Base-by-base conservation (phyloP, 352 stramenopile species). In the Phytophthora chlamydospora region DNA sequence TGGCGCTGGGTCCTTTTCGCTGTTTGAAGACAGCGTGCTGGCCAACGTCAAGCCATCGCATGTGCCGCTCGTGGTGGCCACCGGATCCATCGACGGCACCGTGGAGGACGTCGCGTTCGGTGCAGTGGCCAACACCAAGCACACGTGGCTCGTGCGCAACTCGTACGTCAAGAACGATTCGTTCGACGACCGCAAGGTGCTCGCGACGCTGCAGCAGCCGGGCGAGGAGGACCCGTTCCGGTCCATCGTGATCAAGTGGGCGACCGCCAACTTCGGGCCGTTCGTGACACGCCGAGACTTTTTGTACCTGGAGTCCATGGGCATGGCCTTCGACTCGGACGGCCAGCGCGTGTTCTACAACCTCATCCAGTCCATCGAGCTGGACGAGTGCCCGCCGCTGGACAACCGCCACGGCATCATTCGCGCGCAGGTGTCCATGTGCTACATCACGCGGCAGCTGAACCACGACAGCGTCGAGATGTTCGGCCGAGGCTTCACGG, bases 401-500 rank as follows among this genome's bases (percentile, higher is more conserved):
- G 43, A 67, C 10, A 54, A 31, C 7, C 16, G 44, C 32, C 46
- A 59, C 41, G 58, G 64, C 17, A 64, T 87, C 36, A 65, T 81
- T 11, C 76, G 80, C n/a, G 58, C 63, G n/a, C 58, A 72, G 2
- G 19, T 66, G 2, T 87, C 76, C 3, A 67, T 78, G 6, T 88
- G 78, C 64, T 86, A 78, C 49, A 73, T 88, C 42, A 45, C 66
- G 0, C 68, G 76, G 0, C 71, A 81, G 48, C 16, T 73, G 7
- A 57, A 43, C 46, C 36, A 65, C 17, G 44, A 65, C 4, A 71
- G 32, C 4, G 69, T 88, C 17, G 76, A 88, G 47, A 19, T 87
- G 29, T 90, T 78, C 40, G 73, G 63, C 4, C 78, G 77, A 8
- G 78, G 68, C 0, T 88, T 84, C 44, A 63, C 66, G n/a, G 73